Percentiles rank a stretch among this genome's conserved stretches.
Conservation (phyloP, 2,329 filamentous ascomycete genomes). For the Alternaria sp. region DNA sequence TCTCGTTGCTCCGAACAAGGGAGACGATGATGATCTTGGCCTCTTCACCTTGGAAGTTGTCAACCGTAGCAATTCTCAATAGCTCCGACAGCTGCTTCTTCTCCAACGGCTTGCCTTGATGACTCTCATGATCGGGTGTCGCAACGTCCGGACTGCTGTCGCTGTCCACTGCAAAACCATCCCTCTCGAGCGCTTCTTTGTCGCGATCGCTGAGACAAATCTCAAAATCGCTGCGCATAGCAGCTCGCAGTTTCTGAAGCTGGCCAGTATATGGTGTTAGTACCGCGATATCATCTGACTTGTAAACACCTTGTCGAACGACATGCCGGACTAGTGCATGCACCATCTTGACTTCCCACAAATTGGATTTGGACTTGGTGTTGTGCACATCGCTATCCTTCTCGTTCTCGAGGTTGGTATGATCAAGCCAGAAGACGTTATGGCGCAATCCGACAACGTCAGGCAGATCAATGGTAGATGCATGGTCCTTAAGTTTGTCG, state of each 20-base stretch:
- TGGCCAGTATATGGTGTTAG: conserved; percentile 73
- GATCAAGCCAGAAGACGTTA: conserved; percentile 70
- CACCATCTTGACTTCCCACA: conserved; percentile 71
- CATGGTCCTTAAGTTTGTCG: conserved; percentile 62
- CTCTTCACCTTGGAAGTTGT: conserved; percentile 83
- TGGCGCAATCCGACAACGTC: conserved; percentile 63
- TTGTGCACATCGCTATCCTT: conserved; percentile 19
- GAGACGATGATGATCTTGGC: conserved; percentile 75
- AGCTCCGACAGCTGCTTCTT: conserved; percentile 35
- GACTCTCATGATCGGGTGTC: neutral
- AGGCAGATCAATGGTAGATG: conserved; percentile 51
- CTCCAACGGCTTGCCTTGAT: conserved; percentile 27
- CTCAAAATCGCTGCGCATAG: conserved; percentile 62
- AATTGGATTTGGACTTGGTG: conserved; percentile 62
- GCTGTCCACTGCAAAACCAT: conserved; percentile 28
- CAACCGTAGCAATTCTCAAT: conserved; percentile 67
- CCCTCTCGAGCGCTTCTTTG: conserved; percentile 58
- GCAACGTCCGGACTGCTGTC: neutral
- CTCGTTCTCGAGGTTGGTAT: conserved; percentile 58
- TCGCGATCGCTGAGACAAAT: conserved; percentile 73
- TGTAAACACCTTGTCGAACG: conserved; percentile 70
- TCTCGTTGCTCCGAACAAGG: conserved; percentile 73
- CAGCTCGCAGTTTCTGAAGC: conserved; percentile 60
- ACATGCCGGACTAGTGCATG: conserved; percentile 71
- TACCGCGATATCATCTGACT: conserved; percentile 70